Evolutionary conservation across 2,329 filamentous ascomycete genomes (phyloP), one percentile per base, ranked within the genome.

Genomic region (Talaromyces piceae): DNA sequence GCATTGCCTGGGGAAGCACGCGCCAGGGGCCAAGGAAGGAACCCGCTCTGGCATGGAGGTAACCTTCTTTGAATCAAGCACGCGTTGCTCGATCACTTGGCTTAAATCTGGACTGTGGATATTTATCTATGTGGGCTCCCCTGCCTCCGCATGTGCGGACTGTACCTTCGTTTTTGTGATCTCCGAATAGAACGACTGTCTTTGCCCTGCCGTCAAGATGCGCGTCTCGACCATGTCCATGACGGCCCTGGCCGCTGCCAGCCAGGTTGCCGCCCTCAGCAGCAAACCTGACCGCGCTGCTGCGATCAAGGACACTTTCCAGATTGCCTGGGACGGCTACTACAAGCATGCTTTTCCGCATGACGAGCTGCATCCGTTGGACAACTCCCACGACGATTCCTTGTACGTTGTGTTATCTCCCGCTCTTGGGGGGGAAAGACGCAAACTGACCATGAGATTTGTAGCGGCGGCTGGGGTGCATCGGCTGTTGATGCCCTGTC

Each of bases 381-480:
- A 77, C 37, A 87, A 88, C 58, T 69, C 68, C 1, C 84, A 71
- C 54, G 74, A 75, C 20, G 83, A 95, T 65, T 86, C 87, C 50
- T 79, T 86, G 87, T 88, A 71, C 57, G 73, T 30, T 27, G 25
- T 46, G 20, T 3, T 20, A 22, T 16, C 27, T 49, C 18, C 13
- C 48, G 13, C 8, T 25, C 30, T 9, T 26, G 47, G 30, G 20
- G 44, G 20, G 20, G 9, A 37, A 13, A 1, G 5, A n/a, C 8
- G n/a, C 11, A 12, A 49, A 22, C 48, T 56, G 58, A 54, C 59
- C 47, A 28, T 25, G 27, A 28, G 25, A n/a, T n/a, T n/a, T 37
- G 51, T 52, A 91, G 87, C 55, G 91, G 91, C 62, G 84, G 82
- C 49, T 95, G 89, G 89, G 89, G 88, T 22, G 87, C 88, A 26